Conservation (phyloP, 2,329 filamentous ascomycete species). For the Thelonectria blattea region DNA sequence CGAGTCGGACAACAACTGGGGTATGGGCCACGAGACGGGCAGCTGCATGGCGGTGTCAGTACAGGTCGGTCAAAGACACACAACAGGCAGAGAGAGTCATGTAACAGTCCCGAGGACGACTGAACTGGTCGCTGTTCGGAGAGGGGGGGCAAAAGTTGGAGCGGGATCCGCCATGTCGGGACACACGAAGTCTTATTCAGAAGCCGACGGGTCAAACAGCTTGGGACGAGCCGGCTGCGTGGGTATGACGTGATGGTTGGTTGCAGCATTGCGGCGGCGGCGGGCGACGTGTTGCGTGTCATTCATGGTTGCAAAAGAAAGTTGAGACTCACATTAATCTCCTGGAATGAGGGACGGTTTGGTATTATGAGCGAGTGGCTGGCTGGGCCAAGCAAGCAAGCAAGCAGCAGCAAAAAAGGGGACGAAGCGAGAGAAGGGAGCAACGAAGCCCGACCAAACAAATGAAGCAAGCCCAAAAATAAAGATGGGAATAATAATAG, state of each 20-base stretch:
- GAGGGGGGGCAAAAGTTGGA: conserved; percentile 15
- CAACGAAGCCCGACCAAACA: conserved; percentile 24
- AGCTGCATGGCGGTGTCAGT: conserved; percentile 40
- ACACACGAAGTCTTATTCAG: conserved; percentile 31
- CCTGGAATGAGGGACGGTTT: conserved; percentile 33
- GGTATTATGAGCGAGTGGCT: conserved; percentile 39
- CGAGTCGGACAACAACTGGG: conserved; percentile 34
- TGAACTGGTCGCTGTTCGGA: conserved; percentile 19
- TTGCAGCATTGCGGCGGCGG: conserved; percentile 35
- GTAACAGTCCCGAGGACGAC: conserved; percentile 17
- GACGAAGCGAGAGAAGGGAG: conserved; percentile 30
- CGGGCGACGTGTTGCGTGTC: neutral
- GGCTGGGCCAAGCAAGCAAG: conserved; percentile 32
- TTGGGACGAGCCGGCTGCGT: conserved; percentile 9
- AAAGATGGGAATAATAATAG: conserved; percentile 1
- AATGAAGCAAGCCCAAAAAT: conserved; percentile 14
- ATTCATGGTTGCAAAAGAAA: conserved; percentile 32
- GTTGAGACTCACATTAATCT: conserved; percentile 47
- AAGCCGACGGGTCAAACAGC: conserved; percentile 11
- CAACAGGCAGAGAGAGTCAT: conserved; percentile 3
- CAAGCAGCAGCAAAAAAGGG: neutral
- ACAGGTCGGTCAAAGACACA: conserved; percentile 17
- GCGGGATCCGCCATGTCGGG: conserved; percentile 20
- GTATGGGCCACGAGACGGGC: conserved; percentile 33
- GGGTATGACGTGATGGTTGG: conserved; percentile 38